Percentiles rank a stretch among this genome's conserved stretches.
Conservation (phyloP, 768 basidiomycete genomes). For the Hygrocybe punicea region DNA sequence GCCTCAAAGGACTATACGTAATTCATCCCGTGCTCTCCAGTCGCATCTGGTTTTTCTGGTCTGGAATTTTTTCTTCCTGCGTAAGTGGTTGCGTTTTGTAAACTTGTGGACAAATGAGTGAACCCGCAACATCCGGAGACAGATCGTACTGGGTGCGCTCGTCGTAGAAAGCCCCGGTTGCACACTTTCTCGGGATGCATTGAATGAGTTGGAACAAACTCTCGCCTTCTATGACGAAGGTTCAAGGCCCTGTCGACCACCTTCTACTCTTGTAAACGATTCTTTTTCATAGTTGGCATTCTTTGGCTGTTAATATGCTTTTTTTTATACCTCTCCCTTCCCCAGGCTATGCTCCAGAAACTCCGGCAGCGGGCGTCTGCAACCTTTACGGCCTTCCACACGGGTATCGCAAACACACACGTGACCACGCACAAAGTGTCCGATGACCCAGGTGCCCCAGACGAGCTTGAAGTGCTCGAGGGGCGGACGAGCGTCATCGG, state of each 20-base stretch:
- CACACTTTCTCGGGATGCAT: constrained; percentile 38
- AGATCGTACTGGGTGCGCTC: constrained; percentile 48
- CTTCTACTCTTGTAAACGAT: constrained; percentile 32
- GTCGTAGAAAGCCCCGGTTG: constrained; percentile 47
- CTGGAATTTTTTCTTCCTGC: constrained; percentile 46
- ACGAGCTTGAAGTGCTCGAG: constrained; percentile 39
- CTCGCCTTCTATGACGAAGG: constrained; percentile 44
- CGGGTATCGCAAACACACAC: constrained; percentile 16
- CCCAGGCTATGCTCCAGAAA: constrained; percentile 38
- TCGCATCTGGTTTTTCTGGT: constrained; percentile 52
- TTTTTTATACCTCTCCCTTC: background rate
- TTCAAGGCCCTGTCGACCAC: constrained; percentile 37
- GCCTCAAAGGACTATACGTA: constrained; percentile 36
- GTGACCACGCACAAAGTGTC: background rate
- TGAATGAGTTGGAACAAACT: constrained; percentile 37
- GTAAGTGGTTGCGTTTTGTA: constrained; percentile 30
- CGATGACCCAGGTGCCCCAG: constrained; percentile 20
- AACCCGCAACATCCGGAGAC: background rate
- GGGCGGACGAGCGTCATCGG: constrained; percentile 38
- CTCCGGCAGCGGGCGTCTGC: constrained; percentile 36
- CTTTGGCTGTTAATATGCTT: background rate
- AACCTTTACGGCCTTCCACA: constrained; percentile 28
- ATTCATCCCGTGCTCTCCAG: constrained; percentile 34
- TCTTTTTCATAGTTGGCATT: constrained; percentile 1
- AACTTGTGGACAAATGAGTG: background rate